Evolutionary conservation across 805 yeast species (phyloP), one percentile per base, ranked within the genome.

Genomic region (Brettanomyces custersianus): DNA sequence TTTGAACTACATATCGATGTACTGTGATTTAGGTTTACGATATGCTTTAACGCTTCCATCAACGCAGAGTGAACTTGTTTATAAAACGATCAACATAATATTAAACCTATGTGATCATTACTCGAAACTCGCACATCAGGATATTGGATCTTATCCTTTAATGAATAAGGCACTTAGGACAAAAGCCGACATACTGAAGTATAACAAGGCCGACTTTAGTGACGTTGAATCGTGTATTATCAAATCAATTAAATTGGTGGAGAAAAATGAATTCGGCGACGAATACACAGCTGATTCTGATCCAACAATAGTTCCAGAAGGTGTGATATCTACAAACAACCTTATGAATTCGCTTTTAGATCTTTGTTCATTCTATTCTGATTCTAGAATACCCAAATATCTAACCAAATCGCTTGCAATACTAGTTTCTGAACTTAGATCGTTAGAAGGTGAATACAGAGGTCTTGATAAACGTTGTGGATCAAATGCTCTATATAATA

Each of bases 11-110:
- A 35, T 66, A 12, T 43, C 55, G 4, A 48, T 51, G 20, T 59
- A 59, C 34, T 47, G 54, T 37, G 70, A 68, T 45, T 43, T 68
- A 9, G 43, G 67, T 4, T 35, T 63, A 6, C 52, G 72, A 43
- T 55, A 57, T 42, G 66, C 68, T 0, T 30, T 65, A 19, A 54
- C 65, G 1, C 49, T 60, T 4, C 55, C 54, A 1, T 46, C 44
- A 18, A 19, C 21, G n/a, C n/a, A 45, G 22, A 48, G 47, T 4
- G 47, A 49, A 4, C 47, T 56, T 11, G 51, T 47, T 4, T 43
- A 49, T 17, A 41, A 46, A 15, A 44, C 54, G 18, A 43, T 64
- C 7, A 41, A 46, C 10, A 49, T 49, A 22, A 55, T 63, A 0
- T 41, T 63, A 8, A 54, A 52, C 5, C 38, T 65, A 3, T 52